These are phyloP conservation scores for Ganoderma resinaceum DNA, from an alignment of 1,284 basidiomycete genomes.

Conservation along the genomic window DNA sequence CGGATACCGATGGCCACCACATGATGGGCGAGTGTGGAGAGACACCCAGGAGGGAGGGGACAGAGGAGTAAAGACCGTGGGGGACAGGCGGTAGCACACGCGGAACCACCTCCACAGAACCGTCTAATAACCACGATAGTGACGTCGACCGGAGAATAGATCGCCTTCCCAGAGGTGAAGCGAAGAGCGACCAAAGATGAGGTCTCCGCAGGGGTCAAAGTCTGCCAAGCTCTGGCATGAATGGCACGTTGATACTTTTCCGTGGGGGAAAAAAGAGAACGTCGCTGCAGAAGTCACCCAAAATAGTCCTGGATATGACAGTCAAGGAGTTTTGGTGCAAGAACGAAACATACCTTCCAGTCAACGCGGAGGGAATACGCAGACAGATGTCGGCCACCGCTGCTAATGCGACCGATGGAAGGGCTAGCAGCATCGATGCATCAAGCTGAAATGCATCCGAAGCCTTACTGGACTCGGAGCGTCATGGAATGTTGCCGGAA, in stretches of 20 bases:
- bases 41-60: not conserved
- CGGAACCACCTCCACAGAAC: not conserved
- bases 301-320: not conserved
- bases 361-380: not conserved
- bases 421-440: not conserved
- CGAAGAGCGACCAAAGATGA: not conserved
- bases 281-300: not conserved
- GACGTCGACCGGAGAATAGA: not conserved
- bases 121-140: slow-evolving; percentile 10
- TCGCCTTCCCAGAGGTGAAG: slow-evolving; percentile 12
- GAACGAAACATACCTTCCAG: not conserved
- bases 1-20: slow-evolving; percentile 27
- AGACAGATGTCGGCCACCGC: not conserved
- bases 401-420: slow-evolving; percentile 3
- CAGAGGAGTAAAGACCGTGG: slow-evolving; percentile 8
- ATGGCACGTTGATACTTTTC: not conserved
- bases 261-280: not conserved
- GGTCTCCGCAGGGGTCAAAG: not conserved
- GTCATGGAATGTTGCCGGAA: not conserved
- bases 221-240: not conserved
- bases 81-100: not conserved
- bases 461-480: not conserved
- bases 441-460: not conserved
- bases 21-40: slow-evolving; percentile 6
- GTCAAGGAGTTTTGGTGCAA: not conserved